Evolutionary conservation across 345 rosid genomes (phyloP), one percentile per base, ranked within the genome.

Genomic region (Theobroma cacao): DNA sequence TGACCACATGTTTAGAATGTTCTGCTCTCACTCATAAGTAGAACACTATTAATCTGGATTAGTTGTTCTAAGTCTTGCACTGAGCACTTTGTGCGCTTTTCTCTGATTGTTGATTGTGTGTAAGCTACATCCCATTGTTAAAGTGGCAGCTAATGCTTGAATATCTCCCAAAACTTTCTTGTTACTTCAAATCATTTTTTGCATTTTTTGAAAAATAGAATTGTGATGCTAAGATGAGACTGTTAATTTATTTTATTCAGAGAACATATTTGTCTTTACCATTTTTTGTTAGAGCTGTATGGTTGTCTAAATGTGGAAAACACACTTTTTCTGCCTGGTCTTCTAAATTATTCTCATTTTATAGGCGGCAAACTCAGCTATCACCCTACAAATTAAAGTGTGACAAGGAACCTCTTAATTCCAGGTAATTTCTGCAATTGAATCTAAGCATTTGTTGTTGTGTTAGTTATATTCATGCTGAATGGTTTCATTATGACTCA

Each of bases 321-420:
- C 24, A 45, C 52, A 10, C 43, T 80, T 61, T 20, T 68, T 58
- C 45, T 71, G 55, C 64, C 72, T 10, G 41, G 65, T 58, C 55
- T 26, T 61, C 30, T 63, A 7, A 59, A n/a, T 28, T 80, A 5
- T 78, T 75, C 64, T 77, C 43, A 63, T 53, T 48, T 69, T 85
- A 83, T 90, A 97, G 98, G 93, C 90, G 98, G 84, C 84, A 88
- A 75, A 84, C 87, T 76, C 93, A 84, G 11, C 81, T 89, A 82
- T 78, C 87, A 74, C 84, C 94, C 76, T 97, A 94, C 91, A 94
- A 87, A 82, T 88, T 97, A 90, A 94, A 93, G 92, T 93, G 98
- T 78, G 98, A 94, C 74, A 91, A 91, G 87, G 98, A 97, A 70
- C 85, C 89, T 77, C 79, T 94, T 53, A 97, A 90, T 85, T 91